phyloP scores from a whole-genome alignment of 2,329 filamentous ascomycete species.

The Aureobasidium subglaciale region DNA sequence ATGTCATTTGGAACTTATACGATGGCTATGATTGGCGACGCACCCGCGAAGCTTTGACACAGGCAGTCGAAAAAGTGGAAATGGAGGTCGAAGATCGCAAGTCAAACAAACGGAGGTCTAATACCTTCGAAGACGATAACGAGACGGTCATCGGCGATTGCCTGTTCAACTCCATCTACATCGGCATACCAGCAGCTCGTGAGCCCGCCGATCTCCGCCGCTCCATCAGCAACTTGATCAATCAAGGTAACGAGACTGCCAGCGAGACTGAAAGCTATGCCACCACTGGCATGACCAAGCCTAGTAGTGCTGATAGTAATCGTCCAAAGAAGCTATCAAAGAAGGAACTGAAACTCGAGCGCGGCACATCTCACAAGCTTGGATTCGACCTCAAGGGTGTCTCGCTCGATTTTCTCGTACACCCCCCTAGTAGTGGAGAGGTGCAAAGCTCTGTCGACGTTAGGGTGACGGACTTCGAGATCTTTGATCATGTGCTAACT shows the following conservation, averaged over 20 bases:
- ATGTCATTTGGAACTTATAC: slow-evolving; percentile 95
- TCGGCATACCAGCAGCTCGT: slow-evolving; percentile 73
- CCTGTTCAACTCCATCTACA: slow-evolving; percentile 98
- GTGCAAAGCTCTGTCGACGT: slow-evolving; percentile 84
- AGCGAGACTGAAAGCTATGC: slow-evolving; percentile 89
- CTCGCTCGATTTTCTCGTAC: slow-evolving; percentile 72
- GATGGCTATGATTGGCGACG: slow-evolving; percentile 95
- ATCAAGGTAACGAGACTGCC: slow-evolving; percentile 62
- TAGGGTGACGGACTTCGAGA: slow-evolving; percentile 72
- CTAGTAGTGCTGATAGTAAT: slow-evolving; percentile 40
- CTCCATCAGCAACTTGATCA: slow-evolving; percentile 81
- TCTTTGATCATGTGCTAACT: slow-evolving; percentile 88
- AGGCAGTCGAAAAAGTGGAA: slow-evolving; percentile 84
- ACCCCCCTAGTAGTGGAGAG: slow-evolving; percentile 68
- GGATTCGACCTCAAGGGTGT: slow-evolving; percentile 87
- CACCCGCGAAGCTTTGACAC: slow-evolving; percentile 77
- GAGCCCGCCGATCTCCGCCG: slow-evolving; percentile 75
- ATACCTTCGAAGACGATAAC: slow-evolving; percentile 61
- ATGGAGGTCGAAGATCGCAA: slow-evolving; percentile 69
- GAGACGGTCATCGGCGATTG: slow-evolving; percentile 89
- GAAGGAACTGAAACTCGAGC: slow-evolving; percentile 60
- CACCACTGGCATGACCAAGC: slow-evolving; percentile 57
- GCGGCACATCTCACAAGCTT: slow-evolving; percentile 90
- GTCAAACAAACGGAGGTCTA: slow-evolving; percentile 48
- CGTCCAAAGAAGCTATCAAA: slow-evolving; percentile 27